A percentile compares a stretch with the other conserved stretches of the same genome.
Conservation (phyloP, 805 yeast genomes). For the Brettanomyces anomalus region DNA sequence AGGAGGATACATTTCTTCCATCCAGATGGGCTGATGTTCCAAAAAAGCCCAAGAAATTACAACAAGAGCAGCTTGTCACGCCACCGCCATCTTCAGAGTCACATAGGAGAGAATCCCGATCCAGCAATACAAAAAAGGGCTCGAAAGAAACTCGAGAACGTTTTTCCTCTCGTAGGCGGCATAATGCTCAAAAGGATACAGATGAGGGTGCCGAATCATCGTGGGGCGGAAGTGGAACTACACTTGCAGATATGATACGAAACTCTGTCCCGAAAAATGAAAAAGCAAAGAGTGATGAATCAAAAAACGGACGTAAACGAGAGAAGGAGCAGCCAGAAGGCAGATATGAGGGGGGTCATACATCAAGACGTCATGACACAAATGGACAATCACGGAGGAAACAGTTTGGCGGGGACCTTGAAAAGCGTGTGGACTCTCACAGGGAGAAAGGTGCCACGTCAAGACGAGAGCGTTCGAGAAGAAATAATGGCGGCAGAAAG, state of each 20-base stretch:
- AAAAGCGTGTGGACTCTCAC: too few species aligned
- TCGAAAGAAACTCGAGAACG: not conserved
- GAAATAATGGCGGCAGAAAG: not conserved
- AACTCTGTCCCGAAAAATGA: not conserved
- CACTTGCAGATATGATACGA: not conserved
- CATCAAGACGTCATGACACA: too few species aligned
- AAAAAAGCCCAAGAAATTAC: not conserved
- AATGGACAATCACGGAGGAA: too few species aligned
- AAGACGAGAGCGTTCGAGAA: too few species aligned
- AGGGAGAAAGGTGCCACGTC: too few species aligned
- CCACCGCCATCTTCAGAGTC: not conserved
- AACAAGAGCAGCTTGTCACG: not conserved
- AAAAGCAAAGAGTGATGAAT: not conserved
- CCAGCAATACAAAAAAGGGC: not conserved
- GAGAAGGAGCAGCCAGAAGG: not conserved
- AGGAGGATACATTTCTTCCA: not conserved
- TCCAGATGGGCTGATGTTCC: conserved; percentile 6
- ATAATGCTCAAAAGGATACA: too few species aligned
- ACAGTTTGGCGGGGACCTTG: too few species aligned
- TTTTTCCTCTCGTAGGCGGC: too few species aligned
- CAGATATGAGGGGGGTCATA: too few species aligned
- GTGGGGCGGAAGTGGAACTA: too few species aligned
- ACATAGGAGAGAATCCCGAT: not conserved
- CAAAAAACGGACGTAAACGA: not conserved
- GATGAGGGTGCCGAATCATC: too few species aligned